phyloP scores from a whole-genome alignment of 2,329 filamentous ascomycete genomes.

The Fusarium torreyae region DNA sequence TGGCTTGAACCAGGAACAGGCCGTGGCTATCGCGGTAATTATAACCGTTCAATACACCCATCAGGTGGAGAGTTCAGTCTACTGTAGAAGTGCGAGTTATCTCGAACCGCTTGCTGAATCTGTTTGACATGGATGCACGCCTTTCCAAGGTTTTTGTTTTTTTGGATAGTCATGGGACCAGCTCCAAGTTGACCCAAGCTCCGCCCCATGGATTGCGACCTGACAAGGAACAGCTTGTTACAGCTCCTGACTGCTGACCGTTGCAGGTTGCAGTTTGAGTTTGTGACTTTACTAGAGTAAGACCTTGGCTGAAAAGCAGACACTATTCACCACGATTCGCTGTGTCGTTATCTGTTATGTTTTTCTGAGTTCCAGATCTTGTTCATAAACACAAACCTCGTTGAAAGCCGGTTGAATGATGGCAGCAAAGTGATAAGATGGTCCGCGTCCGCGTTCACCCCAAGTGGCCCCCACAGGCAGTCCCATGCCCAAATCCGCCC shows the following conservation, averaged over 20 bases:
- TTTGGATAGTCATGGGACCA: slow-evolving; percentile 47
- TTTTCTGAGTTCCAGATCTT: slow-evolving; percentile 3
- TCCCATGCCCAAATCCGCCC: slow-evolving; percentile 2
- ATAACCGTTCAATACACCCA: slow-evolving; percentile 15
- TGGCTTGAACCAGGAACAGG: slow-evolving; percentile 3
- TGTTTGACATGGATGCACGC: slow-evolving; percentile 24
- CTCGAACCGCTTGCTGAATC: slow-evolving; percentile 22
- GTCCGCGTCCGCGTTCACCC: not conserved
- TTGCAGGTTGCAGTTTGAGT: slow-evolving; percentile 12
- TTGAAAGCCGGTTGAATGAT: slow-evolving; percentile 7
- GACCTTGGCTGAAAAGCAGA: not conserved
- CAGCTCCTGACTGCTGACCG: slow-evolving; percentile 16
- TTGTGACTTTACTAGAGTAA: not conserved
- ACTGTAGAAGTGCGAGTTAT: not conserved
- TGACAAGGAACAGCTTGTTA: slow-evolving; percentile 31
- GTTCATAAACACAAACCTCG: not conserved
- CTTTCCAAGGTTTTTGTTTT: slow-evolving; percentile 40
- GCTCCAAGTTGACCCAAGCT: slow-evolving; percentile 43
- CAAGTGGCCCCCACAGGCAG: slow-evolving; percentile 29
- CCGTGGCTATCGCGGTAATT: slow-evolving; percentile 40
- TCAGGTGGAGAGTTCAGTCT: slow-evolving; percentile 12
- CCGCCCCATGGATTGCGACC: slow-evolving; percentile 32
- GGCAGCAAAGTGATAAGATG: slow-evolving; percentile 8
- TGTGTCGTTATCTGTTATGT: slow-evolving; percentile 5
- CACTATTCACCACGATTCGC: not conserved